Percentiles rank a stretch among this genome's conserved stretches.
These are phyloP conservation scores for Pilatotrama ljubarskyi DNA, from an alignment of 768 basidiomycete genomes.

Conservation along the genomic window DNA sequence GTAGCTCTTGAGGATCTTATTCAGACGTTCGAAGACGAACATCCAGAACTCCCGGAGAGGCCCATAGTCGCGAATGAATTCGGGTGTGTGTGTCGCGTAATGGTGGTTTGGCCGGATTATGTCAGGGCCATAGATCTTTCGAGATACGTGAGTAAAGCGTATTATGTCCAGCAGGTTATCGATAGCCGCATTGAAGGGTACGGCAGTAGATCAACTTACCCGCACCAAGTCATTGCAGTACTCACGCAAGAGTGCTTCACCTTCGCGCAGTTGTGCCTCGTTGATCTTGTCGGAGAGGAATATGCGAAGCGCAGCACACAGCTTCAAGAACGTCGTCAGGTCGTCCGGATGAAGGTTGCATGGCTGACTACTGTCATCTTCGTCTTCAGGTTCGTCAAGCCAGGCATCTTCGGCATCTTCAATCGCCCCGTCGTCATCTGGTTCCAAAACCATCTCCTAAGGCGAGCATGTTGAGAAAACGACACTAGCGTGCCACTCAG, in stretches of 20 bases:
- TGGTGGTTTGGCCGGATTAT: conserved; percentile 41
- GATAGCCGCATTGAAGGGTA: conserved; percentile 4
- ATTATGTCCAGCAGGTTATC: neutral
- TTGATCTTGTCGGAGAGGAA: conserved; percentile 12
- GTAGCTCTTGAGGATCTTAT: conserved; percentile 33
- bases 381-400: neutral
- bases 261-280: neutral
- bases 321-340: conserved; percentile 5
- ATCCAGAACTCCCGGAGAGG: conserved; percentile 40
- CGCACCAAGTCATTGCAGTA: conserved; percentile 26
- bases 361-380: neutral
- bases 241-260: conserved; percentile 25
- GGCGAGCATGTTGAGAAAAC: too few relatives aligned
- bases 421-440: too few relatives aligned
- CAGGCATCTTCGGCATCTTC: neutral
- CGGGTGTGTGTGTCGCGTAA: conserved; percentile 34
- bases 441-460: too few relatives aligned
- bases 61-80: conserved; percentile 33
- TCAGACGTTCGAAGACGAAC: conserved; percentile 34
- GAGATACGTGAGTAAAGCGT: too few relatives aligned
- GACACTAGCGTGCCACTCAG: too few relatives aligned
- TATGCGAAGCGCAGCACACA: conserved; percentile 3
- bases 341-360: conserved; percentile 2
- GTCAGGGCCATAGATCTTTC: conserved; percentile 35
- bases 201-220: conserved; percentile 8